phyloP scores from a whole-genome alignment of 2,329 filamentous ascomycete species.

The Scorias spongiosa region DNA sequence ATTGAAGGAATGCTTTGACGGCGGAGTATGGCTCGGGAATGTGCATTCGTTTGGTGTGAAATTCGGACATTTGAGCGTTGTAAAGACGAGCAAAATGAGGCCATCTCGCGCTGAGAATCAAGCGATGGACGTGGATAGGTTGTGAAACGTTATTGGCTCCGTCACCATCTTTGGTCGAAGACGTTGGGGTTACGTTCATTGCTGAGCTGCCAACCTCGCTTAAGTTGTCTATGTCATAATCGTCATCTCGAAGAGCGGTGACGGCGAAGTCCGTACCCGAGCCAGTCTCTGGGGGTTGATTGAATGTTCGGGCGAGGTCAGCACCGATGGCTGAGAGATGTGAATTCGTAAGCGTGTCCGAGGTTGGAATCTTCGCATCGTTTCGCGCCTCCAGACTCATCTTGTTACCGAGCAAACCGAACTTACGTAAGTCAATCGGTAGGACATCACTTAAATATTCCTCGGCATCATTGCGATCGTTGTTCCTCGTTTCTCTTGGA shows the following conservation, averaged over 20 bases:
- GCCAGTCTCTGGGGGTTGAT: slow-evolving; percentile 66
- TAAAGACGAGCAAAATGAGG: slow-evolving; percentile 90
- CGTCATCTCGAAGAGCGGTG: slow-evolving; percentile 67
- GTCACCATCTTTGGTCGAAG: slow-evolving; percentile 22
- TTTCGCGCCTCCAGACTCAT: slow-evolving; percentile 22
- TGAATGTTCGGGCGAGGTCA: slow-evolving; percentile 76
- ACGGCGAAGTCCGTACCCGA: slow-evolving; percentile 84
- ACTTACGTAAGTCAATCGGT: slow-evolving; percentile 80
- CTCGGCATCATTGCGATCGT: slow-evolving; percentile 58
- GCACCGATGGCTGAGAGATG: slow-evolving; percentile 54
- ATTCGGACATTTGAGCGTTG: slow-evolving; percentile 89
- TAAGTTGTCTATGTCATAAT: slow-evolving; percentile 39
- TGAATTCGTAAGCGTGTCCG: slow-evolving; percentile 37
- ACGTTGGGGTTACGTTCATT: slow-evolving; percentile 9
- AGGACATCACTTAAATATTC: slow-evolving; percentile 92
- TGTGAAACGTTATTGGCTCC: slow-evolving; percentile 41
- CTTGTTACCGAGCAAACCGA: slow-evolving; percentile 77
- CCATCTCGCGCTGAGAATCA: slow-evolving; percentile 91
- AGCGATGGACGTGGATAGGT: slow-evolving; percentile 86
- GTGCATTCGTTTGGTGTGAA: slow-evolving; percentile 93
- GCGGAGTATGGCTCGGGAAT: slow-evolving; percentile 92
- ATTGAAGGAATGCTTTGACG: slow-evolving; percentile 88
- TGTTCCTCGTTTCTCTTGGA: slow-evolving; percentile 57
- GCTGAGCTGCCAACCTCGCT: slow-evolving; percentile 37
- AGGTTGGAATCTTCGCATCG: slow-evolving; percentile 31